Conservation (phyloP, 2,329 filamentous ascomycete genomes). For the Colletotrichum tropicicola region DNA sequence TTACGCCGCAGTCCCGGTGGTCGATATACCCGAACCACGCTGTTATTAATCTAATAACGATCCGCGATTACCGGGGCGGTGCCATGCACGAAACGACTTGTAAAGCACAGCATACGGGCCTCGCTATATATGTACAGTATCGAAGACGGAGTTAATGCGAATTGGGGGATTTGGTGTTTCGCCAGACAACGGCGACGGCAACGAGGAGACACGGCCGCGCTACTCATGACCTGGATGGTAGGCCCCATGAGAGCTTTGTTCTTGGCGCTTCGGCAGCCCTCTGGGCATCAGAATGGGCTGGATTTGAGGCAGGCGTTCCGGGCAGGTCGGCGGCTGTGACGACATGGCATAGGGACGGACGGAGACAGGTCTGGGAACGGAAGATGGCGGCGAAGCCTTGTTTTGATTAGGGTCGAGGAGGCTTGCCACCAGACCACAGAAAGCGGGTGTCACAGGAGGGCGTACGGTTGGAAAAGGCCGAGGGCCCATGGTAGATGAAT, state of each 20-base stretch:
- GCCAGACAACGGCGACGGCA: slow-evolving; percentile 1
- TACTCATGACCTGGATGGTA: slow-evolving; percentile 12
- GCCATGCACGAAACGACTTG: slow-evolving; percentile 16
- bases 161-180: slow-evolving; percentile 15
- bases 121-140: slow-evolving; percentile 31
- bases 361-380: neutral
- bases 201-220: slow-evolving; percentile 6
- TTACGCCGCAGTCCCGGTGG: slow-evolving; percentile 5
- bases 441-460: neutral
- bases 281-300: slow-evolving; percentile 1
- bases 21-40: slow-evolving; percentile 26
- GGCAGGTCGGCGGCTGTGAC: slow-evolving; percentile 18
- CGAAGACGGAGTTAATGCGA: slow-evolving; percentile 28
- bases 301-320: slow-evolving; percentile 21
- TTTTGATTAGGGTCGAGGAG: neutral
- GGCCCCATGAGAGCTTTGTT: slow-evolving; percentile 7
- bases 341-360: slow-evolving; percentile 9
- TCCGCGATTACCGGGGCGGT: neutral
- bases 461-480: slow-evolving; percentile 6
- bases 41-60: slow-evolving; percentile 21
- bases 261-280: slow-evolving; percentile 6
- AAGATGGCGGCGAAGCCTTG: slow-evolving; percentile 2
- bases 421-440: neutral
- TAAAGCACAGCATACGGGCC: slow-evolving; percentile 25
- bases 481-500: slow-evolving; percentile 22